phyloP scores from a whole-genome alignment of 768 basidiomycete genomes.

The Stropharia rugosoannulata region DNA sequence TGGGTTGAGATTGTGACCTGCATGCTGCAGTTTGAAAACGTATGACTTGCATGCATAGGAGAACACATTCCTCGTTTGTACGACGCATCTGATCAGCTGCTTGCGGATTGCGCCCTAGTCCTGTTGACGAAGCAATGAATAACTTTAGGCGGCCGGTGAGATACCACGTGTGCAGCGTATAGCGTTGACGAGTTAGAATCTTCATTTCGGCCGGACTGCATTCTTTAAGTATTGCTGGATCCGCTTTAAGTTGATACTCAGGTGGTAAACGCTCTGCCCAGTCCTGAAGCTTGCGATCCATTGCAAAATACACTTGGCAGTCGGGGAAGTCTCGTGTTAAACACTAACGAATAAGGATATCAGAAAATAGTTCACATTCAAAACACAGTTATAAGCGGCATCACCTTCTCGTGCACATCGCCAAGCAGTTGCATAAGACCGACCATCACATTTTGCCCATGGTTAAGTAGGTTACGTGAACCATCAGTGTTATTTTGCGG shows the following conservation, averaged over 20 bases:
- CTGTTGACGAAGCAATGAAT: conserved; percentile 40
- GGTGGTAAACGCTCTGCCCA: conserved; percentile 43
- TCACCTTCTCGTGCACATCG: conserved; percentile 38
- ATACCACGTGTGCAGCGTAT: conserved; percentile 47
- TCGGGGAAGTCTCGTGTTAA: conserved; percentile 33
- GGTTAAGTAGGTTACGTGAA: conserved; percentile 31
- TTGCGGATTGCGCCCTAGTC: conserved; percentile 23
- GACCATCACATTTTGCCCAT: conserved; percentile 36
- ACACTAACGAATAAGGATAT: conserved; percentile 25
- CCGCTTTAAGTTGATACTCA: conserved; percentile 35
- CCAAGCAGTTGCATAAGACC: conserved; percentile 37
- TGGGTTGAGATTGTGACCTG: conserved; percentile 21
- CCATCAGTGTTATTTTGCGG: conserved; percentile 28
- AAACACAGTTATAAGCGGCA: not conserved
- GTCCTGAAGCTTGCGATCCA: conserved; percentile 41
- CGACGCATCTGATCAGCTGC: conserved; percentile 25
- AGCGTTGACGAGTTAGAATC: conserved; percentile 38
- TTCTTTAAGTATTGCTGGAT: conserved; percentile 25
- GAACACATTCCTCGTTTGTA: conserved; percentile 37
- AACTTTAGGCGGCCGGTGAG: conserved; percentile 44
- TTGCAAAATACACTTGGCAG: conserved; percentile 34
- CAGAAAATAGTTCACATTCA: conserved; percentile 4
- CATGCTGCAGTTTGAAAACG: conserved; percentile 41
- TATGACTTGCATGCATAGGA: conserved; percentile 40
- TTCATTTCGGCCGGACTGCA: conserved; percentile 26